A percentile compares a stretch with the other conserved stretches of the same genome.
phyloP scores from a whole-genome alignment of 2,329 filamentous ascomycete genomes.

The Diaporthe sp. region DNA sequence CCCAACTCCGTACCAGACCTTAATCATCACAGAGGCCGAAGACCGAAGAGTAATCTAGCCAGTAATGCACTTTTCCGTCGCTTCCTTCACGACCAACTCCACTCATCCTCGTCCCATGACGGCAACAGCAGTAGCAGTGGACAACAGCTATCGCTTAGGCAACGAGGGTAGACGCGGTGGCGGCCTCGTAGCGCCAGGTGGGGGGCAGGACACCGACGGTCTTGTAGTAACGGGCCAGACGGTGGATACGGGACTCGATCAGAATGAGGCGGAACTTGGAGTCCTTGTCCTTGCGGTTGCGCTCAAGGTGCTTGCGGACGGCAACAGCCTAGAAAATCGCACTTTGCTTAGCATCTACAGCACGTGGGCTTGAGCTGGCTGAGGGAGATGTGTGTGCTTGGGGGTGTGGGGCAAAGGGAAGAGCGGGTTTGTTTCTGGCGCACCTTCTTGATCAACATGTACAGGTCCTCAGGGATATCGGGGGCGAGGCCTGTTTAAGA shows the following conservation, averaged over 20 bases:
- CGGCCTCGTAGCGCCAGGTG: constrained; percentile 99
- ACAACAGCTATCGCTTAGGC: constrained; percentile 68
- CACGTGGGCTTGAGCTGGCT: background rate
- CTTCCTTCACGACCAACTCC: constrained; percentile 3
- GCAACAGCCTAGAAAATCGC: constrained; percentile 78
- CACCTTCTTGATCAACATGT: constrained; percentile 99
- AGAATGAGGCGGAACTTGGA: constrained; percentile 99
- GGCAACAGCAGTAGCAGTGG: background rate
- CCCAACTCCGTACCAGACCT: constrained; percentile 55
- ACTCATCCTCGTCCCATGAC: constrained; percentile 42
- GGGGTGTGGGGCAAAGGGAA: background rate
- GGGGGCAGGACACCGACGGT: constrained; percentile 86
- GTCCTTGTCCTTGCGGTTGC: constrained; percentile 99
- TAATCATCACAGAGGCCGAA: constrained; percentile 15
- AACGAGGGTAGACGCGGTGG: constrained; percentile 94
- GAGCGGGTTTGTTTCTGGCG: background rate
- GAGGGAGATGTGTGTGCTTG: background rate
- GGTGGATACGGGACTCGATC: constrained; percentile 99
- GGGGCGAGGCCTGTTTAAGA: constrained; percentile 91
- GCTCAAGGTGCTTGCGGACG: constrained; percentile 99
- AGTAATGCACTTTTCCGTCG: constrained; percentile 35
- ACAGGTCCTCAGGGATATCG: constrained; percentile 98
- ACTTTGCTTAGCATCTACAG: constrained; percentile 34
- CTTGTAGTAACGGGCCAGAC: constrained; percentile 99
- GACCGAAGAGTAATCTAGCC: constrained; percentile 15